Evolutionary conservation across 805 yeast species (phyloP).

Genomic region (Candida maesae): DNA sequence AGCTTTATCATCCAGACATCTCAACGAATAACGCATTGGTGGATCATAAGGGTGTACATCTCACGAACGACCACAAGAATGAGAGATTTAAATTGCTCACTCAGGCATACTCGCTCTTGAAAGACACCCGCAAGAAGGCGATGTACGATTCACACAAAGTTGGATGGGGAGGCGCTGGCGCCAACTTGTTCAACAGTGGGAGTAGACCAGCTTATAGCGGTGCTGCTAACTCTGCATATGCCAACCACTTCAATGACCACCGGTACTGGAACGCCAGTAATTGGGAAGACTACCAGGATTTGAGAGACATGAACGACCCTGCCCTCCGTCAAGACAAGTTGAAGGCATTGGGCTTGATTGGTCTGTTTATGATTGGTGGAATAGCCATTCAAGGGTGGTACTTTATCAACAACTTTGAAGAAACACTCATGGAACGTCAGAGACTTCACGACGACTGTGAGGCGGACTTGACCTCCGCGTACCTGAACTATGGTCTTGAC

Average conservation of each 20-base stretch:
- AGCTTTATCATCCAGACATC: conserved; percentile 80
- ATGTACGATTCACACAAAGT: conserved; percentile 43
- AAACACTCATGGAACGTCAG: conserved; percentile 29
- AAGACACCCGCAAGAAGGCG: conserved; percentile 39
- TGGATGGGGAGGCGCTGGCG: conserved; percentile 37
- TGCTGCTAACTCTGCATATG: conserved; percentile 24
- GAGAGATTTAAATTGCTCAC: conserved; percentile 46
- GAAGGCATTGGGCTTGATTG: conserved; percentile 41
- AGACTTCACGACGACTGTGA: conserved; percentile 39
- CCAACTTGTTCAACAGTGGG: conserved; percentile 6
- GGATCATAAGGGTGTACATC: conserved; percentile 29
- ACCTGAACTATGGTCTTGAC: conserved; percentile 51
- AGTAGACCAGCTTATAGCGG: conserved; percentile 21
- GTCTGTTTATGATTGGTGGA: conserved; percentile 34
- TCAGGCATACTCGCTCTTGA: conserved; percentile 57
- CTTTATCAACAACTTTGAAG: conserved; percentile 36
- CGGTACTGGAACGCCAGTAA: conserved; percentile 58
- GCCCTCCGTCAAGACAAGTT: conserved; percentile 35
- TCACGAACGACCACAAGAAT: conserved; percentile 32
- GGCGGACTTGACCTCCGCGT: conserved; percentile 38
- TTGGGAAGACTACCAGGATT: conserved; percentile 56
- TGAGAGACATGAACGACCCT: conserved; percentile 28
- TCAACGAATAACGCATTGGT: conserved; percentile 25
- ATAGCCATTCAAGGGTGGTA: conserved; percentile 40
- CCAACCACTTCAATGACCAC: conserved; percentile 20